Base-by-base conservation (phyloP, 2,329 filamentous ascomycete species). In the Diaporthe longicolla region DNA sequence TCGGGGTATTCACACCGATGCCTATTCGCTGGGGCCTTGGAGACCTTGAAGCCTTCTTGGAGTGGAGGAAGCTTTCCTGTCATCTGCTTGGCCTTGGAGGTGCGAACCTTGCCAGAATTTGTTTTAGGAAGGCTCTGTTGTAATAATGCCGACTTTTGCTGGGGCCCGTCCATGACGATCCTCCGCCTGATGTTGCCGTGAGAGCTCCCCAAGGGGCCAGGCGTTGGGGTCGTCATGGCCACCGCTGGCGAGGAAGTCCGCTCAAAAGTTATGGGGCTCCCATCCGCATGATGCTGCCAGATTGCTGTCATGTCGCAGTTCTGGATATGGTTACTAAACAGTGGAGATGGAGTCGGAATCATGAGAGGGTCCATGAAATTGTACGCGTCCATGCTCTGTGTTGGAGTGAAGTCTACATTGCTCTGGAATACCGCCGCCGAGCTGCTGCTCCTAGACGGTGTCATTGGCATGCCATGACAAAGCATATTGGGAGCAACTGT, bases 151-250 rank as follows among this genome's bases (percentile, higher is more conserved):
- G 74, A 75, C 26, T 61, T 75, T 32, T 71, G 58, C 37, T 75
- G 74, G 13, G 74, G 74, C 17, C 74, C 74, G 48, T 75, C 71
- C 66, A 75, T 73, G 24, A 69, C 58, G 10, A 75, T 69, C 24
- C 71, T 73, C 24, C 71, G 54, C 66, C 74, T 75, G 37, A 65
- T 68, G 17, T 71, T 70, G 19, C 71, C 66, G 57, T 73, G 61
- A 11, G 74, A 65, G 55, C 71, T 71, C 4, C 40, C 52, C 15
- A 72, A 58, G 24, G 61, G 73, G 21, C 58, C 59, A 11, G 74
- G 72, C 6, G 63, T 70, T 35, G 74, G 74, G 5, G 74, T 75
- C 11, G 65, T 35, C 66, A 75, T 61, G 29, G 58, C 45, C 52
- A 75, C 40, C 32, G 58, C 71, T 11, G 74, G 74, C 17, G 74